Evolutionary conservation across 2,329 filamentous ascomycete species (phyloP), one percentile per base, ranked within the genome.

Genomic region (Talaromyces sp.): DNA sequence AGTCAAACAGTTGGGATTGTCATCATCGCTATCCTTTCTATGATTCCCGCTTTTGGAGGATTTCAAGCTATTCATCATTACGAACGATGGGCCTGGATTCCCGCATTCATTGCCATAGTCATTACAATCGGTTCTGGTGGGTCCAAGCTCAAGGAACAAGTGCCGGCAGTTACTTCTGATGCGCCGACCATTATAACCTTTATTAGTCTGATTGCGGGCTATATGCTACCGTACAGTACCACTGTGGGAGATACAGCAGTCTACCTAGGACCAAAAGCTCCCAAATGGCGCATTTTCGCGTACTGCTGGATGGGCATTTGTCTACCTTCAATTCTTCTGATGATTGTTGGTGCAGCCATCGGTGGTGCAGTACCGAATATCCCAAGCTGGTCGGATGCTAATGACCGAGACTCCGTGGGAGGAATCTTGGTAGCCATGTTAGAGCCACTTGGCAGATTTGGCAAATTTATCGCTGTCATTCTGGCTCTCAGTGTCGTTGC

Each of bases 61-160:
- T 90, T 93, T 82, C 86, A 88, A 76, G 78, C 93, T 38, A 89
- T 95, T 1, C 91, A 94, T 77, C 79, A 79, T 8, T 95, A 93
- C 78, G 91, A 94, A 74, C 86, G 87, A 75, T 93, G 82, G 81
- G 88, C 83, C 66, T 94, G 87, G 90, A 85, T 91, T 58, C 90
- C 91, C 0, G 86, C 88, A 60, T 85, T 88, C 70, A 86, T 92
- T 71, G 86, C 92, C 70, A 90, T 93, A 78, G 77, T 93, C 71
- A 75, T 87, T 4, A 86, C 87, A 17, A 86, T 89, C 80, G 78
- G 77, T 6, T 76, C 79, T 1, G 89, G 89, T 6, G 82, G 85
- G 89, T 66, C 73, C 81, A 53, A 53, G 25, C 27, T 53, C 13
- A 53, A 53, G 25, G 25, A 53, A 8, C 49, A 53, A 53, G 22